Percentiles rank a stretch among this genome's conserved stretches.
Conservation (phyloP, 768 basidiomycete species). For the Suillus americanus region DNA sequence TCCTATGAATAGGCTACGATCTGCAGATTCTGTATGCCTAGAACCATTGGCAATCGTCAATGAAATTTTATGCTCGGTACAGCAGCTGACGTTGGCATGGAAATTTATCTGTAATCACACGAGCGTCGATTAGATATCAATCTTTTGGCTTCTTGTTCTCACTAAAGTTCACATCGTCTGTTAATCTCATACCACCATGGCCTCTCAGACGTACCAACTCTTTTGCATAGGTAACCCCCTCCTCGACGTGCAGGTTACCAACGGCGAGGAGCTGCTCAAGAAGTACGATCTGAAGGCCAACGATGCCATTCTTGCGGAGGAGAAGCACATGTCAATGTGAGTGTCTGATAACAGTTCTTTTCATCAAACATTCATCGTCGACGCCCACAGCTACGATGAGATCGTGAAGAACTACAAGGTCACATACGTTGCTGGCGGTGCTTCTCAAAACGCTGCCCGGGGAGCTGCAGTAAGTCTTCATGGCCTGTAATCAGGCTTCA, state of each 20-base stretch:
- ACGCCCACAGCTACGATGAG: conserved; percentile 76
- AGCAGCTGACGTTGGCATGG: conserved; percentile 2
- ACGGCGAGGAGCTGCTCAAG: conserved; percentile 79
- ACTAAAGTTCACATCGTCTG: conserved; percentile 8
- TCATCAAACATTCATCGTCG: conserved; percentile 1
- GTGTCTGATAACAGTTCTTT: conserved; percentile 19
- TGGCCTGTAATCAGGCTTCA: background rate
- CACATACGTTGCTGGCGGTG: conserved; percentile 95
- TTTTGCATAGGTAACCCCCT: conserved; percentile 96
- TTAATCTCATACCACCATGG: conserved; percentile 31
- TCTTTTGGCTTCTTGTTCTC: conserved; percentile 6
- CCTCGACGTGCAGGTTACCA: conserved; percentile 91
- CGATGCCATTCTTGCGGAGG: conserved; percentile 93
- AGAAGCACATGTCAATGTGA: conserved; percentile 86
- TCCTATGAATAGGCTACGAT: background rate
- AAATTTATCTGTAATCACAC: background rate
- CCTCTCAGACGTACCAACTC: conserved; percentile 54
- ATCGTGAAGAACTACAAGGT: conserved; percentile 72
- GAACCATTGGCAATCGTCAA: background rate
- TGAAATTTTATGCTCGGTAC: background rate
- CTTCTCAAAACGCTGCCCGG: conserved; percentile 94
- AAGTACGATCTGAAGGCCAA: conserved; percentile 93
- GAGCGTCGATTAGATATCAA: background rate
- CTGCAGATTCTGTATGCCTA: background rate
- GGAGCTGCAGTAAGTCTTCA: conserved; percentile 80